These are phyloP conservation scores for Hypomontagnella monticulosa DNA, from an alignment of 495 filamentous ascomycete genomes.

Conservation along the genomic window DNA sequence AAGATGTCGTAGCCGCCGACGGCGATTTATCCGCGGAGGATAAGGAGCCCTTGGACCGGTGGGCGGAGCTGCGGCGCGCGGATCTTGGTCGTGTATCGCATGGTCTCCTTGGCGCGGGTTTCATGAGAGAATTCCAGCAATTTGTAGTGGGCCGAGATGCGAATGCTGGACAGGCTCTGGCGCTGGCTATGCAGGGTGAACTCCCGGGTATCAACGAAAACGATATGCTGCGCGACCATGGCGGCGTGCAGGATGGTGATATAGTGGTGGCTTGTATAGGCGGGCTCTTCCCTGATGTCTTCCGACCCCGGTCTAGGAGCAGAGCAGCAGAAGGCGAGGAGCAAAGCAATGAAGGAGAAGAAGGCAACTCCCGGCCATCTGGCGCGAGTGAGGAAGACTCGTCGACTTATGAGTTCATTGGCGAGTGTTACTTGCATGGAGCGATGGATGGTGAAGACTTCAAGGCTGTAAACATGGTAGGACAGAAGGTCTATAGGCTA, in stretches of 20 bases:
- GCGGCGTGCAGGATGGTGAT: slow-evolving; percentile 36
- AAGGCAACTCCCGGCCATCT: not conserved
- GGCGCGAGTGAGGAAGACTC: slow-evolving; percentile 3
- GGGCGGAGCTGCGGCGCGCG: not conserved
- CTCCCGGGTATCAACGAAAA: slow-evolving; percentile 1
- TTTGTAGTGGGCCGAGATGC: slow-evolving; percentile 19
- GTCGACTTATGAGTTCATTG: slow-evolving; percentile 37
- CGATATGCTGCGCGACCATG: slow-evolving; percentile 1
- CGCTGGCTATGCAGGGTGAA: slow-evolving; percentile 21
- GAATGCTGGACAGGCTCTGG: not conserved
- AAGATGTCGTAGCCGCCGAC: slow-evolving; percentile 29
- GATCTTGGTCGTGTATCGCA: slow-evolving; percentile 14
- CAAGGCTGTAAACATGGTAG: not conserved
- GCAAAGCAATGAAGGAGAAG: not conserved
- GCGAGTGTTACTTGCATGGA: slow-evolving; percentile 38
- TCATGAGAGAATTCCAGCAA: slow-evolving; percentile 28
- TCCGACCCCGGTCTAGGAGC: slow-evolving; percentile 16
- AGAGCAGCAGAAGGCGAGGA: not conserved
- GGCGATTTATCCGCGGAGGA: not conserved
- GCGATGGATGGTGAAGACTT: slow-evolving; percentile 42
- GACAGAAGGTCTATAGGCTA: not conserved
- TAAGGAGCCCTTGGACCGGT: not conserved
- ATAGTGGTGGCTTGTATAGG: slow-evolving; percentile 37
- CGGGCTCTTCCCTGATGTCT: slow-evolving; percentile 38
- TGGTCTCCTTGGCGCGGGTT: not conserved